Conservation (phyloP, 768 basidiomycete species). For the Termitomyces sp. region DNA sequence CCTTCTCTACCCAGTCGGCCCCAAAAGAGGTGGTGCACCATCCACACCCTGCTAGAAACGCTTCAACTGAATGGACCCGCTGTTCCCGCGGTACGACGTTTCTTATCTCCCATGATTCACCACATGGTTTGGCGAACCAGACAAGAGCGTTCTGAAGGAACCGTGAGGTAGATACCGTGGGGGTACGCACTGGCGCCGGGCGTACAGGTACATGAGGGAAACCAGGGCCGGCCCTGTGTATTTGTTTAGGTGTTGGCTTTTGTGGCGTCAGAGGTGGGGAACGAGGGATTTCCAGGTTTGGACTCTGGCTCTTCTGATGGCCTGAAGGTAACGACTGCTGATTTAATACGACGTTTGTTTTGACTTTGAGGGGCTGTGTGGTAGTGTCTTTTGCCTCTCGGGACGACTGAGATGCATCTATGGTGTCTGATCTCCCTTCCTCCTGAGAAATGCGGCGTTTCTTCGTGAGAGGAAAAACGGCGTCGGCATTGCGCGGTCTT, state of each 20-base stretch:
- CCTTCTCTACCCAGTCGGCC: constrained; percentile 18
- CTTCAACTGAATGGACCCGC: constrained; percentile 36
- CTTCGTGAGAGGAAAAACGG: neutral
- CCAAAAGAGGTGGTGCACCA: constrained; percentile 20
- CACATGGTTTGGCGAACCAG: constrained; percentile 24
- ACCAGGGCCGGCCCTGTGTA: neutral
- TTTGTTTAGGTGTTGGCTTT: neutral
- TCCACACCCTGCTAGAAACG: constrained; percentile 42
- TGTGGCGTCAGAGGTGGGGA: constrained; percentile 2
- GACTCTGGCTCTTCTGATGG: neutral
- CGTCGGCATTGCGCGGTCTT: neutral
- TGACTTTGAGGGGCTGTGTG: constrained; percentile 2
- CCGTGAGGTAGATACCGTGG: neutral
- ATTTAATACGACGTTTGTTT: neutral
- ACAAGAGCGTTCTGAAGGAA: constrained; percentile 17
- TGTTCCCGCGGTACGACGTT: constrained; percentile 24
- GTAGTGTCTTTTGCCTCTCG: neutral
- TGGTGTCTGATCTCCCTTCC: neutral
- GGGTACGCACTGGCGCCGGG: neutral
- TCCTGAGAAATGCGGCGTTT: neutral
- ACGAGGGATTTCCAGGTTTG: neutral
- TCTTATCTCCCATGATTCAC: constrained; percentile 20
- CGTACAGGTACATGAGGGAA: neutral
- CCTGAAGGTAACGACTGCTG: neutral
- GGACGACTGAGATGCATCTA: neutral